These are phyloP conservation scores for Lojkania enalia DNA, from an alignment of 2,329 filamentous ascomycete genomes.

Conservation along the genomic window DNA sequence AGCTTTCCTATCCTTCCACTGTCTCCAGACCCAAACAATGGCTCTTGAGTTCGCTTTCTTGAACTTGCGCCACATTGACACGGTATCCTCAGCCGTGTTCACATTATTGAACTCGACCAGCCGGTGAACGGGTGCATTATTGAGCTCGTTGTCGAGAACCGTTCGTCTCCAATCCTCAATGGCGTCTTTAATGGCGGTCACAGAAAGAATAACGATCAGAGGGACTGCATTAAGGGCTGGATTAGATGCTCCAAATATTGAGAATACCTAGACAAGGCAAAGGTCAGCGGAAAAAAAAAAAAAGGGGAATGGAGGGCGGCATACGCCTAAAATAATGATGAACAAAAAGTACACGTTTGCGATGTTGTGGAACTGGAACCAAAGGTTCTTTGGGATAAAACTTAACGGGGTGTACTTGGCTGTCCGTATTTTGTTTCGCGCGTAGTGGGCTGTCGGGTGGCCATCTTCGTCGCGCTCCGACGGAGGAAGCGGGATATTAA, in stretches of 20 bases:
- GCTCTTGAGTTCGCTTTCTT: slow-evolving; percentile 82
- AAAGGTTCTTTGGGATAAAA: slow-evolving; percentile 95
- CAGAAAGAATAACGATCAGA: slow-evolving; percentile 84
- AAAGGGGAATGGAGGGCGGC: slow-evolving; percentile 44
- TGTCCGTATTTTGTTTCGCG: slow-evolving; percentile 95
- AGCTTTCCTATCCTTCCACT: slow-evolving; percentile 49
- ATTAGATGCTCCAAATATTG: slow-evolving; percentile 91
- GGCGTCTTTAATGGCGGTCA: slow-evolving; percentile 92
- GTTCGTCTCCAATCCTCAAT: slow-evolving; percentile 95
- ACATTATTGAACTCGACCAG: slow-evolving; percentile 89
- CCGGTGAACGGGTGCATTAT: slow-evolving; percentile 93
- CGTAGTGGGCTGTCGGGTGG: slow-evolving; percentile 68
- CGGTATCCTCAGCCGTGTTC: slow-evolving; percentile 84
- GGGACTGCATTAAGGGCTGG: slow-evolving; percentile 89
- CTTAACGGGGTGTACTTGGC: slow-evolving; percentile 96
- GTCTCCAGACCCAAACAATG: slow-evolving; percentile 59
- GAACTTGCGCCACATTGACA: slow-evolving; percentile 82
- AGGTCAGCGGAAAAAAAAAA: slow-evolving; percentile 22
- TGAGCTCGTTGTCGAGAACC: slow-evolving; percentile 86
- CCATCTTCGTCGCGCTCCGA: slow-evolving; percentile 81
- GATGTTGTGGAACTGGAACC: slow-evolving; percentile 97
- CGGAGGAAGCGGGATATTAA: slow-evolving; percentile 80
- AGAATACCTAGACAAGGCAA: slow-evolving; percentile 72
- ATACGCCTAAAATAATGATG: slow-evolving; percentile 89
- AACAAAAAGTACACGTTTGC: slow-evolving; percentile 99